Evolutionary conservation across 768 basidiomycete species (phyloP).

Genomic region (Naganishia onofrii): DNA sequence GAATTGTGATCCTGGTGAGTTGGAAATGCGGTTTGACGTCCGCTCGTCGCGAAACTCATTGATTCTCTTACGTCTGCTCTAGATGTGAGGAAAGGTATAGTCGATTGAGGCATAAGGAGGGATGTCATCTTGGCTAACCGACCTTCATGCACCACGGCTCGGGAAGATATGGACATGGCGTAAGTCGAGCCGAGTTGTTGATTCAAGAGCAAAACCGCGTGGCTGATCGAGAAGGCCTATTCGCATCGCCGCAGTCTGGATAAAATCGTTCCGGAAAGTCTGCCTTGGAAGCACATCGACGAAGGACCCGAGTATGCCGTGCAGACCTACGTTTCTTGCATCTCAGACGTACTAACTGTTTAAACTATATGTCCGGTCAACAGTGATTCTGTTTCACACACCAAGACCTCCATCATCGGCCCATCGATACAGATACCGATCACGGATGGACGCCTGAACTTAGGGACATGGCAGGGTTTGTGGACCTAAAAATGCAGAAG

Average conservation of each 20-base stretch:
- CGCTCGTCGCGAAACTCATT: background rate
- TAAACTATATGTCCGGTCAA: background rate
- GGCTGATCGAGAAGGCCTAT: background rate
- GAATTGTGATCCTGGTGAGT: conserved; percentile 74
- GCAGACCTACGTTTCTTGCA: background rate
- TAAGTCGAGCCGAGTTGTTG: conserved; percentile 23
- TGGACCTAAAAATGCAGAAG: too few relatives aligned
- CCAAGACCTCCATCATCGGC: conserved; percentile 82
- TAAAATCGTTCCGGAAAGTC: conserved; percentile 75
- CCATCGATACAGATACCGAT: conserved; percentile 80
- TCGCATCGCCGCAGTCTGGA: conserved; percentile 61
- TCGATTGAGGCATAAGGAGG: too few relatives aligned
- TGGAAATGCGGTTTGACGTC: background rate
- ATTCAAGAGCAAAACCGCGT: background rate
- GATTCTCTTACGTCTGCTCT: background rate
- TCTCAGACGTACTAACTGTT: background rate
- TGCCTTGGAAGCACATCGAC: conserved; percentile 81
- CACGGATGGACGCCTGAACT: conserved; percentile 67
- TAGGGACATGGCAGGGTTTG: conserved; percentile 91
- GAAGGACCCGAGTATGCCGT: conserved; percentile 80
- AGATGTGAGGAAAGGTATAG: conserved; percentile 43
- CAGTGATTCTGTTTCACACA: conserved; percentile 86
- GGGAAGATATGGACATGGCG: conserved; percentile 86
- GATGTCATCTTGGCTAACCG: too few relatives aligned
- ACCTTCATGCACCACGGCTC: conserved; percentile 21